Evolutionary conservation across 768 basidiomycete species (phyloP), one percentile per base, ranked within the genome.

Genomic region (Pholiota molesta): DNA sequence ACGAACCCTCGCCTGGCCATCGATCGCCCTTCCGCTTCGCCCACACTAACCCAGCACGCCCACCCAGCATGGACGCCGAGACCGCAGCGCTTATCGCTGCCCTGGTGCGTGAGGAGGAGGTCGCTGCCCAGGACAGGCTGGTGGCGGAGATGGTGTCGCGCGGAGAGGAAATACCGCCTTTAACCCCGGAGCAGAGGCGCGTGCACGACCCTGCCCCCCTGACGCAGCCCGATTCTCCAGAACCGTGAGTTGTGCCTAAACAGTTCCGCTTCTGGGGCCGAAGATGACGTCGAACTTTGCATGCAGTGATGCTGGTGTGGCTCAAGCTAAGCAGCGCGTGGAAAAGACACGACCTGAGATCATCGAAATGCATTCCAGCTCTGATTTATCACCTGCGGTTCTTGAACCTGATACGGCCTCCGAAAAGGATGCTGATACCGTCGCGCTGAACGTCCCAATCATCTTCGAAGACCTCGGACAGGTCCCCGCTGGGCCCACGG

Each of bases 71-170:
- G 26, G 82, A 84, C 62, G n/a, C 68, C 2, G 76, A 73, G 10
- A 76, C 78, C 19, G 70, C 76, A 23, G 66, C 77, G 8, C 73
- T 85, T 47, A 74, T 81, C 37, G 75, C 78, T 0, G 72, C 78
- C 57, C 74, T 83, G 47, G 65, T 68, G 3, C 74, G 83, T 35
- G 69, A 76, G n/a, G 79, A 86, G 57, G 70, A 68, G 29, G 77
- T 73, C 6, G 78, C 79, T 6, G 62, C 60, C 0, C 79, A 82
- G 31, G 83, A 86, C 64, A 78, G 76, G 35, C 65, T 59, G 3
- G 78, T 77, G 23, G 81, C 83, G 3, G 47, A 77, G 39, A 75
- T 81, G 5, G 66, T 81, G 5, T 54, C 72, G 49, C 63, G 69
- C 3, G 80, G 77, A 1, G 60, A 68, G 26, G 56, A 51, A 2